A percentile compares a stretch with the other conserved stretches of the same genome.
phyloP scores from a whole-genome alignment of 2,329 filamentous ascomycete genomes.

The Clonostachys byssicola region DNA sequence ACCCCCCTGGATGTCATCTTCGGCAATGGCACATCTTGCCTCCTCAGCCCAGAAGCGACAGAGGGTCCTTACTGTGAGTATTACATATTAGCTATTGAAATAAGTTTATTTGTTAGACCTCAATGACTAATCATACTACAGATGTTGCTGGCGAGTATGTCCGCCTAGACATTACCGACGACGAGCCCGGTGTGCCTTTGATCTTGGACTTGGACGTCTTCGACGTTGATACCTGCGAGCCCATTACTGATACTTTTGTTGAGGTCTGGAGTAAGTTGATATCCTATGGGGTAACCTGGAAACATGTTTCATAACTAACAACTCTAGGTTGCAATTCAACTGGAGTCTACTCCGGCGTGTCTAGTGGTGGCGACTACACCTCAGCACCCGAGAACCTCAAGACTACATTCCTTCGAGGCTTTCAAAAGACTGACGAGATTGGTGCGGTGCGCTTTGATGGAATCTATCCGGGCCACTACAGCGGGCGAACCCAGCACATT shows the following conservation, averaged over 20 bases:
- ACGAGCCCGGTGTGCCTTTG: conserved; percentile 29
- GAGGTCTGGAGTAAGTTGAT: conserved; percentile 27
- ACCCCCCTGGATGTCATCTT: conserved; percentile 17
- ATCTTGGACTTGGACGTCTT: conserved; percentile 36
- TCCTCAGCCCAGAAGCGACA: conserved; percentile 43
- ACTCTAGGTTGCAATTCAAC: conserved; percentile 30
- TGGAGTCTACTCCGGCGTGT: conserved; percentile 36
- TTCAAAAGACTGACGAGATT: conserved; percentile 32
- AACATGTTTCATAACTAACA: too few relatives aligned
- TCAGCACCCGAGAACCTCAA: conserved; percentile 14
- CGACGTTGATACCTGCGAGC: conserved; percentile 32
- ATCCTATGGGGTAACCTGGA: too few relatives aligned
- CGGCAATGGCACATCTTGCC: conserved; percentile 32
- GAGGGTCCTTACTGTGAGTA: conserved; percentile 38
- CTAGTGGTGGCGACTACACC: conserved; percentile 16
- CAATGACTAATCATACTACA: not conserved
- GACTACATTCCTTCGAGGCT: conserved; percentile 24
- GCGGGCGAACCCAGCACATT: conserved; percentile 39
- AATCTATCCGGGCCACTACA: conserved; percentile 39
- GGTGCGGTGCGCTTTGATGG: conserved; percentile 36
- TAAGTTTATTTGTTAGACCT: not conserved
- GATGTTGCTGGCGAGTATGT: conserved; percentile 21
- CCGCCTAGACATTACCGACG: conserved; percentile 31
- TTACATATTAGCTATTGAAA: not conserved
- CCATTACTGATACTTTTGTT: conserved; percentile 27